Evolutionary conservation across 495 filamentous ascomycete species (phyloP), one percentile per base, ranked within the genome.

Genomic region (Penicillium flavigenum): DNA sequence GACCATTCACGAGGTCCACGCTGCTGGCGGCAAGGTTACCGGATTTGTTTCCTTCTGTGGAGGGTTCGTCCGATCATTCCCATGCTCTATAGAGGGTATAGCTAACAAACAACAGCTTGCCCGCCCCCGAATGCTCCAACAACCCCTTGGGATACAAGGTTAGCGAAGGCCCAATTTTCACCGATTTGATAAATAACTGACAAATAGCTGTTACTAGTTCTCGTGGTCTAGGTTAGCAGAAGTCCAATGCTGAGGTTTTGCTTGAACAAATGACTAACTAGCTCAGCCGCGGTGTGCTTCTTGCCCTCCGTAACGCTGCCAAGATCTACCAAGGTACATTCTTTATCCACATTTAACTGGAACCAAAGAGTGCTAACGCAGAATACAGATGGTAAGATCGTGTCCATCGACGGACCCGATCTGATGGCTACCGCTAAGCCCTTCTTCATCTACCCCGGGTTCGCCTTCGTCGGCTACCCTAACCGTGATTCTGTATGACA

Each of bases 111-210:
- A 20, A 41, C 26, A 53, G 53, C 48, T 81, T 93, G 0, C 88
- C 88, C 11, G 86, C 89, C 50, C 89, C 90, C 31, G 92, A 96
- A 72, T 79, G 80, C 73, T 91, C 89, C 11, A 87, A 86, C 71
- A 97, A 97, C 78, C 93, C 94, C 27, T 80, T 96, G 22, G 93
- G 94, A 39, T 98, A 96, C 82, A 96, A 97, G 49, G 49, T 52
- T 42, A 39, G 29, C 12, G 24, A 50, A 36, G n/a, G 6, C 19
- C 32, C 1, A 38, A 49, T 51, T 6, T 2, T 12, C 16, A 9
- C 10, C 14, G 14, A 2, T 17, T 17, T 52, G 22, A 52, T 19
- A 24, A 41, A 12, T 52, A 41, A 29, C 49, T 52, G 17, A 52
- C 20, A 26, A 10, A 5, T 39, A 16, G 5, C 22, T 41, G 6